Base-by-base conservation (phyloP, 495 filamentous ascomycete genomes). In the Cercophora samala region DNA sequence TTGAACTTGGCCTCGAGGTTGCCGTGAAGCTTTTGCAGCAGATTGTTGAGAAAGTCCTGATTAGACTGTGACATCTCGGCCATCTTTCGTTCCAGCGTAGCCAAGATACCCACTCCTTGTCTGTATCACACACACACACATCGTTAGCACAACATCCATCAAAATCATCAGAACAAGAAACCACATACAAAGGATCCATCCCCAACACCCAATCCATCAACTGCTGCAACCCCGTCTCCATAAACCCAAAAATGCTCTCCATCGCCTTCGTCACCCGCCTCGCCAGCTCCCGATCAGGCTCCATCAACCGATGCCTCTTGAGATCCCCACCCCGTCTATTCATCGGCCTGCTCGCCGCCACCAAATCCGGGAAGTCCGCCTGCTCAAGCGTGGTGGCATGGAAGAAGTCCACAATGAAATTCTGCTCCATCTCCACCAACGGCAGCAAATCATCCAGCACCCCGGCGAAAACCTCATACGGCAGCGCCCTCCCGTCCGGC, bases 341-440 rank as follows among this genome's bases (percentile, higher is more conserved):
- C n/a, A 89, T 86, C 3, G 93, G 93, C 62, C 81, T 76, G 2
- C 85, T 83, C 5, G 84, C 81, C 22, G 83, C 79, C 21, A 96
- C 87, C 3, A 91, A 83, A 58, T 98, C 94, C 1, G 88, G 81
- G 70, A 97, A 98, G 69, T 97, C 93, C 17, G 83, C 78, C 17
- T 84, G 88, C 63, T 90, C 86, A 15, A 91, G 81, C 18, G 92
- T 95, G 42, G 88, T 90, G 9, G 95, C 84, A 64, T 97, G 93
- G 81, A 97, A 98, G 78, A 97, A 95, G 64, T 95, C 91, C 23
- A 96, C 87, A 26, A 97, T 80, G 71, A 97, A 98, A 73, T 97
- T 97, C 76, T 98, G 94, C 79, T 98, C 94, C 67, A 90, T 90
- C 60, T 90, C 89, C 52, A 97, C 87, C 66, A 95, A 85, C 22